These are phyloP conservation scores for Farysia itapuensis DNA, from an alignment of 1,284 basidiomycete species.

Conservation along the genomic window DNA sequence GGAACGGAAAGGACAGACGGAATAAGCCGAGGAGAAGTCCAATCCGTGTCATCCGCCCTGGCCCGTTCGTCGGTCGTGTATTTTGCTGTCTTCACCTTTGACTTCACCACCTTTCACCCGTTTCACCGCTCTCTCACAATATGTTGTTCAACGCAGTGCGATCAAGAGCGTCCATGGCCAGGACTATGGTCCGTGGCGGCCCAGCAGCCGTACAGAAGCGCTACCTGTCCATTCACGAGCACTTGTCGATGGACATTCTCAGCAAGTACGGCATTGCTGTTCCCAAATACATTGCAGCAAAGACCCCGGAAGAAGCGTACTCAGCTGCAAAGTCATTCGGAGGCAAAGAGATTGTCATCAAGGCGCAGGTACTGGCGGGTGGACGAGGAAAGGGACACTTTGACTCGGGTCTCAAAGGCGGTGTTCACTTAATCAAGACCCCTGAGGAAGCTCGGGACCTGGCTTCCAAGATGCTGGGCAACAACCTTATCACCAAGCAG, in stretches of 20 bases:
- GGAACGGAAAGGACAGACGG: neutral
- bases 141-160: slow-evolving; percentile 48
- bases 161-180: slow-evolving; percentile 40
- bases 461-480: slow-evolving; percentile 90
- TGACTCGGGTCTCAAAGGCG: slow-evolving; percentile 92
- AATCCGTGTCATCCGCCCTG: no score
- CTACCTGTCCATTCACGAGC: slow-evolving; percentile 96
- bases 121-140: neutral
- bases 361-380: slow-evolving; percentile 97
- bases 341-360: slow-evolving; percentile 67
- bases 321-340: slow-evolving; percentile 85
- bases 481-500: slow-evolving; percentile 97
- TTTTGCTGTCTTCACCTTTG: neutral
- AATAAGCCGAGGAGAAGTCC: slow-evolving; percentile 18
- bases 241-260: slow-evolving; percentile 91
- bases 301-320: slow-evolving; percentile 85
- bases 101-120: neutral
- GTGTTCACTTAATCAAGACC: slow-evolving; percentile 93
- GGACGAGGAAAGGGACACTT: slow-evolving; percentile 98
- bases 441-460: slow-evolving; percentile 85
- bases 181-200: slow-evolving; percentile 36
- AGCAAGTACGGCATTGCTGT: slow-evolving; percentile 98
- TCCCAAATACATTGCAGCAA: slow-evolving; percentile 87
- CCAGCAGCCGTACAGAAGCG: slow-evolving; percentile 70
- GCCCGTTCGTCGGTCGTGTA: slow-evolving; percentile 2